Evolutionary conservation across 768 basidiomycete genomes (phyloP), one percentile per base, ranked within the genome.

Genomic region (Lentinus brumalis): DNA sequence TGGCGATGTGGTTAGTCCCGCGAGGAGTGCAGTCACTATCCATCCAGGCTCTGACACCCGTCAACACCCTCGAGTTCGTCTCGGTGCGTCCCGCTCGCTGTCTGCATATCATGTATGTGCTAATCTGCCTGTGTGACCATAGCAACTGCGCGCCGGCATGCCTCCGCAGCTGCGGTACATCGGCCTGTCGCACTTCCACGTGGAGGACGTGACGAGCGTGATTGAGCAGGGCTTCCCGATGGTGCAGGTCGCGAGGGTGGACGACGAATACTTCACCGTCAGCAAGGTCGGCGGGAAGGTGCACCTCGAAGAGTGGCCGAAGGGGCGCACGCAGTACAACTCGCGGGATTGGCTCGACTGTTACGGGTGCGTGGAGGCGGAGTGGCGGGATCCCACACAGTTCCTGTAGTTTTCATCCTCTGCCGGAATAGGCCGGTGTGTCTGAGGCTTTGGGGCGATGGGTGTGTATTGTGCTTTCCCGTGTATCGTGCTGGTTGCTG

Each of bases 1-100:
- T 90, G 18, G 87, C 87, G 8, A 79, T 83, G 49, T 89, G 88
- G 87, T 74, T 91, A 31, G 80, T 91, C 38, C 88, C 88, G 66
- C 65, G 69, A 11, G 67, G 67, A 21, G 70, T 75, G 32, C 65
- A 59, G 47, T 63, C 71, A 53, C 62, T 74, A 21, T 67, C 70
- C n/a, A 59, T 75, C 42, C 67, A 73, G 42, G 65, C 68, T 5
- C 63, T 67, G 31, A 31, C 65, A 49, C 64, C 64, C 38, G 66
- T 65, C 35, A 68, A 73, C 61, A 56, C 70, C 16, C 53, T 71
- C 53, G 61, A 59, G 40, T 71, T 73, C 58, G 69, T 73, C 53
- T 61, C 67, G 58, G 71, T 73, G 56, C 59, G 68, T 62, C 1
- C 3, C 9, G 15, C 26, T 32, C 31, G 32, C 15, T 50, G 35